A percentile compares a stretch with the other conserved stretches of the same genome.
Evolutionary conservation across 768 basidiomycete species (phyloP).

Genomic region (Epithele typhae): DNA sequence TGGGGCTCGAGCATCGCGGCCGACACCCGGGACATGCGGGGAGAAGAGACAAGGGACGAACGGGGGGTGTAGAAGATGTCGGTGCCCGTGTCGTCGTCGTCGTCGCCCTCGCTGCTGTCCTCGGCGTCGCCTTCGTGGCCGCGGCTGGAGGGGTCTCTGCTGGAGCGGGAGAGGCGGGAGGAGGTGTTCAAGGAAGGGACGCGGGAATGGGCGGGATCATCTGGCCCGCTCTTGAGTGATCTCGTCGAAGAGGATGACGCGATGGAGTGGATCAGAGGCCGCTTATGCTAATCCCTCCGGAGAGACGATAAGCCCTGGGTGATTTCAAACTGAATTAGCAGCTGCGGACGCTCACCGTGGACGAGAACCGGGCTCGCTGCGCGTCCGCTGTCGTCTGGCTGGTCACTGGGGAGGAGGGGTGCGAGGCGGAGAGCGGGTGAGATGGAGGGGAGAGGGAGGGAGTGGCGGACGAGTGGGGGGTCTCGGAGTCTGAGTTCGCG

Average conservation of each 20-base stretch:
- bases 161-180: conserved; percentile 9
- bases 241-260: conserved; percentile 13
- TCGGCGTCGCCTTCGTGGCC: conserved; percentile 18
- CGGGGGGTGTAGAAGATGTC: conserved; percentile 62
- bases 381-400: background rate
- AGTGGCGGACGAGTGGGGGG: conserved; percentile 4
- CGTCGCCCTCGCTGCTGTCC: conserved; percentile 13
- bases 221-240: conserved; percentile 11
- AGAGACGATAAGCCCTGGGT: conserved; percentile 3
- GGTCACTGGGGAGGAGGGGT: too few relatives aligned
- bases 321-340: background rate
- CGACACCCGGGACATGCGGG: conserved; percentile 41
- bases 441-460: background rate
- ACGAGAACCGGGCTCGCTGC: background rate
- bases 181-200: conserved; percentile 9
- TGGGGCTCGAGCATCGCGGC: conserved; percentile 26
- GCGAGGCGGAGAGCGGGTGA: too few relatives aligned
- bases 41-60: conserved; percentile 38
- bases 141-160: conserved; percentile 12
- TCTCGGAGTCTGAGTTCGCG: conserved; percentile 14
- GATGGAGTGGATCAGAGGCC: conserved; percentile 15
- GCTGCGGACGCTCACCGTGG: conserved; percentile 1
- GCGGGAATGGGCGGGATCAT: background rate
- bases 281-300: conserved; percentile 10
- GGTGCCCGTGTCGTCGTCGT: conserved; percentile 31